Conservation (phyloP, 192 early-diverging fungal species). For the Geranomyces michiganensis region DNA sequence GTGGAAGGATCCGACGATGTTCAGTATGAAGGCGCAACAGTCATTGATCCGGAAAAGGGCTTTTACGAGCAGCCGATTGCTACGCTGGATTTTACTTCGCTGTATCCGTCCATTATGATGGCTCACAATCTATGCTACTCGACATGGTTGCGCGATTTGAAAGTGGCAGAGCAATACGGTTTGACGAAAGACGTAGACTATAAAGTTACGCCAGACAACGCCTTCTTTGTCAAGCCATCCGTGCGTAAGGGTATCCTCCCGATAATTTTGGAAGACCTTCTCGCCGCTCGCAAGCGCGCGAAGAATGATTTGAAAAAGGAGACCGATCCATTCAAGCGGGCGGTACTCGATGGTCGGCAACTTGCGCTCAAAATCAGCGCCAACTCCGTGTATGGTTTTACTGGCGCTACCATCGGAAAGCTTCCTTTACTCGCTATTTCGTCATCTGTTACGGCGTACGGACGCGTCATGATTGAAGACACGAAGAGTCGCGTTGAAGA, state of each 20-base stretch:
- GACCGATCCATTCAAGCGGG: constrained; percentile 91
- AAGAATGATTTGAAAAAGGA: constrained; percentile 95
- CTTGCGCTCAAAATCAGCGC: constrained; percentile 94
- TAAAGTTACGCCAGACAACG: constrained; percentile 82
- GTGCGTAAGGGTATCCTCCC: constrained; percentile 85
- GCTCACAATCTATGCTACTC: constrained; percentile 99
- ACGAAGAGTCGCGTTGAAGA: constrained; percentile 83
- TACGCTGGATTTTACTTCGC: constrained; percentile 95
- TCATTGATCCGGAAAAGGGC: constrained; percentile 92
- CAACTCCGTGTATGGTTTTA: constrained; percentile 98
- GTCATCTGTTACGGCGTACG: constrained; percentile 90
- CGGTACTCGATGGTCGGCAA: constrained; percentile 95
- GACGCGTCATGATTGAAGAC: constrained; percentile 92
- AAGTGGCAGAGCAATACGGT: constrained; percentile 36
- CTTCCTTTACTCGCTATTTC: constrained; percentile 93
- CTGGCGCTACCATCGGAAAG: constrained; percentile 89
- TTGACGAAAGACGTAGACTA: constrained; percentile 83
- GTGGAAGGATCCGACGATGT: constrained; percentile 75
- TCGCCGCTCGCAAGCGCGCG: constrained; percentile 89
- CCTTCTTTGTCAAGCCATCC: constrained; percentile 76
- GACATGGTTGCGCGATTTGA: constrained; percentile 72
- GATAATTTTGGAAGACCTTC: constrained; percentile 82
- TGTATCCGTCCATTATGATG: constrained; percentile 99
- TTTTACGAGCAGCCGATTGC: constrained; percentile 96
- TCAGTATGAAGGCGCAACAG: constrained; percentile 94